Evolutionary conservation across 768 basidiomycete species (phyloP).

Genomic region (Candolleomyces efflorescens): DNA sequence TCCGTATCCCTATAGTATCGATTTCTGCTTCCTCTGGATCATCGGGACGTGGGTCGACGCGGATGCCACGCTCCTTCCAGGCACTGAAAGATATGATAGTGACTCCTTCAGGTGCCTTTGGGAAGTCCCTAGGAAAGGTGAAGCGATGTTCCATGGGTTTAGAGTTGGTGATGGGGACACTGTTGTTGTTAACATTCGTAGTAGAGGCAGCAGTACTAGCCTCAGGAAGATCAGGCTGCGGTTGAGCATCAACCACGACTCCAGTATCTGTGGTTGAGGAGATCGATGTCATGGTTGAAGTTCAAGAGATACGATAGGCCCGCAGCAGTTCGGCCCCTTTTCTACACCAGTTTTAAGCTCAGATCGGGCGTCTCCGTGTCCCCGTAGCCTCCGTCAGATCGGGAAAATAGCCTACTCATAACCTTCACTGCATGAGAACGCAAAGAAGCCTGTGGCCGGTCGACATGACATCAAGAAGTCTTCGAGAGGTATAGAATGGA

Average conservation of each 20-base stretch:
- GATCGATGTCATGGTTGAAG: constrained; percentile 8
- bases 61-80: constrained; percentile 37
- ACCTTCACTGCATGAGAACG: not conserved
- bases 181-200: not conserved
- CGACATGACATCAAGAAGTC: not conserved
- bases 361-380: constrained; percentile 7
- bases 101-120: constrained; percentile 34
- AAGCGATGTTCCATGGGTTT: not conserved
- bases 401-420: not conserved
- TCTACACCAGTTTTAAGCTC: not conserved
- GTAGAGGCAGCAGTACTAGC: not conserved
- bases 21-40: constrained; percentile 50
- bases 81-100: constrained; percentile 38
- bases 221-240: not conserved
- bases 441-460: not conserved
- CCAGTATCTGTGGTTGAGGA: not conserved
- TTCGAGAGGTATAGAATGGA: too few relatives aligned
- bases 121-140: constrained; percentile 27
- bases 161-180: too few relatives aligned
- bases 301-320: constrained; percentile 3
- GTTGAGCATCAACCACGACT: constrained; percentile 9
- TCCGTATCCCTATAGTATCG: constrained; percentile 66
- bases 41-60: constrained; percentile 26
- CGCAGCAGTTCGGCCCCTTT: not conserved
- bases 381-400: too few relatives aligned